Conservation (phyloP, 1,284 basidiomycete genomes). For the Fomitopsis palustris region DNA sequence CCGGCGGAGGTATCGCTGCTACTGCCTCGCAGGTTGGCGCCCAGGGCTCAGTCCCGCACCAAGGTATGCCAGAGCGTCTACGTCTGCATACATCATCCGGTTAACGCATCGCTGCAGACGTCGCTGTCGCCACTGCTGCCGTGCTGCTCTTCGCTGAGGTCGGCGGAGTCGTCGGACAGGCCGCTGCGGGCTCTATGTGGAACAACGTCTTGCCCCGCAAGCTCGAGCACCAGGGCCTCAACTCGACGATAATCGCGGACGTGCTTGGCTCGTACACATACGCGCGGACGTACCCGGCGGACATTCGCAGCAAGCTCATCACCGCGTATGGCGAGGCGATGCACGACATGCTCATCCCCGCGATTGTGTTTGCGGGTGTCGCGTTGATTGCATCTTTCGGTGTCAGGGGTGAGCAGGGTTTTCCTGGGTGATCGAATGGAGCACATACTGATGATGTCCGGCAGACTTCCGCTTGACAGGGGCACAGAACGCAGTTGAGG, state of each 20-base stretch:
- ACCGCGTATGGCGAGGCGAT: not conserved
- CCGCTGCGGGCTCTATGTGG: constrained; percentile 59
- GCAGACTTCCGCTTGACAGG: constrained; percentile 1
- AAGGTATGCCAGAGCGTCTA: not conserved
- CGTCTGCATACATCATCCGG: not conserved
- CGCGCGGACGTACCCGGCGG: constrained; percentile 2
- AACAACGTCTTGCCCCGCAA: constrained; percentile 55
- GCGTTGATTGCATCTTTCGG: not conserved
- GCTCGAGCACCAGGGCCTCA: constrained; percentile 38
- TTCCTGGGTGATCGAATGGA: not conserved
- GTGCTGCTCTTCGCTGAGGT: constrained; percentile 80
- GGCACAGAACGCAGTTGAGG: constrained; percentile 2
- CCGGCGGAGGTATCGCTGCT: constrained; percentile 77
- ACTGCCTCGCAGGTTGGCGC: constrained; percentile 71
- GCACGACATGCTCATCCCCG: constrained; percentile 5
- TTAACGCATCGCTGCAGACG: constrained; percentile 39
- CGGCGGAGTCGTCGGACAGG: constrained; percentile 70
- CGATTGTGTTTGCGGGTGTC: constrained; percentile 1
- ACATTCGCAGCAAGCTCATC: constrained; percentile 1
- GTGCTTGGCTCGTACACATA: constrained; percentile 4
- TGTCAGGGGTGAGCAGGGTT: not conserved
- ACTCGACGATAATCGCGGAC: constrained; percentile 2
- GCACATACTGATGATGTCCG: not conserved
- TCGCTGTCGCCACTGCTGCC: constrained; percentile 80
- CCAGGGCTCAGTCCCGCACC: constrained; percentile 74